Conservation (phyloP, 140 eudicot species). For the Stevia rebaudiana region DNA sequence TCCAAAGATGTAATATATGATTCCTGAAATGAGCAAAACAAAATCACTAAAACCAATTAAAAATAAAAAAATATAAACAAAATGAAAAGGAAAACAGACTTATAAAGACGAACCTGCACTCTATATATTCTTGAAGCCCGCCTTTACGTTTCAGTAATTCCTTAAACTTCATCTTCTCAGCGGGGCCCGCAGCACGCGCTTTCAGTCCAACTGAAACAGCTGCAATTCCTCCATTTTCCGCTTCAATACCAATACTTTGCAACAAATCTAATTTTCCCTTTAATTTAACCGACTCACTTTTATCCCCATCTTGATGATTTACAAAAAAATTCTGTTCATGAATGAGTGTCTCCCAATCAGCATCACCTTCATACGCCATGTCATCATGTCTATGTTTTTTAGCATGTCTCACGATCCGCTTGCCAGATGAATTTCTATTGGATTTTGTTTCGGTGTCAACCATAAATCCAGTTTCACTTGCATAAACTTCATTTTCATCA, state of each 20-base stretch:
- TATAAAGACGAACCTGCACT: constrained; percentile 72
- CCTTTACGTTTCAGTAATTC: constrained; percentile 89
- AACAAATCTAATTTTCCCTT: constrained; percentile 38
- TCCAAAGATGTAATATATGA: constrained; percentile 84
- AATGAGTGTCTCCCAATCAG: constrained; percentile 66
- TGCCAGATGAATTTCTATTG: constrained; percentile 30
- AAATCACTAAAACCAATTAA: not conserved
- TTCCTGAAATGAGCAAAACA: constrained; percentile 47
- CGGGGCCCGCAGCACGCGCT: constrained; percentile 70
- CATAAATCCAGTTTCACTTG: constrained; percentile 36
- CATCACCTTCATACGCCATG: constrained; percentile 97
- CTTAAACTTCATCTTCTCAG: constrained; percentile 88
- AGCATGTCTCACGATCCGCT: constrained; percentile 55
- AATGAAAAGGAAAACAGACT: not conserved
- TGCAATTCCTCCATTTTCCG: constrained; percentile 60
- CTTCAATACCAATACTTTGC: constrained; percentile 34
- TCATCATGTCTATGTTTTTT: constrained; percentile 74
- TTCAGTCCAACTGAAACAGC: constrained; percentile 88
- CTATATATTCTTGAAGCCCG: constrained; percentile 78
- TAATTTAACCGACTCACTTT: constrained; percentile 24
- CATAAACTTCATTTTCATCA: constrained; percentile 35
- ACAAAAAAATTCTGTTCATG: constrained; percentile 46
- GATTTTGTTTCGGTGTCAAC: constrained; percentile 37
- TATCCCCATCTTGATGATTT: constrained; percentile 44
- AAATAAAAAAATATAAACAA: not conserved